Percentiles rank a stretch among this genome's conserved stretches.
These are phyloP conservation scores for Aspergillus costaricaensis DNA, from an alignment of 2,329 filamentous ascomycete genomes.

Conservation along the genomic window DNA sequence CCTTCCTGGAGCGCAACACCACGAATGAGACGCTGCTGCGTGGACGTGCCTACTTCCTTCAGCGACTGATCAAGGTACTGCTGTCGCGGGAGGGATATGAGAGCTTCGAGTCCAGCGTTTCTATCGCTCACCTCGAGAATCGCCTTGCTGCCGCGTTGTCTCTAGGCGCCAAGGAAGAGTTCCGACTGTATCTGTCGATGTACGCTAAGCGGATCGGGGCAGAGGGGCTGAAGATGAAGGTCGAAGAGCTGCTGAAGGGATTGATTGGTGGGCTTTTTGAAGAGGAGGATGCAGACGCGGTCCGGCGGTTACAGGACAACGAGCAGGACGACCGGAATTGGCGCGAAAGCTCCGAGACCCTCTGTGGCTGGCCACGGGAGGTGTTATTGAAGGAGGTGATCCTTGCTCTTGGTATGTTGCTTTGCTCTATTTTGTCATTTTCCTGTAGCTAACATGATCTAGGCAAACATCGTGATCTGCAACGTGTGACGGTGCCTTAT, in stretches of 20 bases:
- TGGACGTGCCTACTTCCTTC: slow-evolving; percentile 86
- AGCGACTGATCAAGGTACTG: slow-evolving; percentile 85
- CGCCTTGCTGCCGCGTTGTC: slow-evolving; percentile 85
- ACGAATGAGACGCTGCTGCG: slow-evolving; percentile 90
- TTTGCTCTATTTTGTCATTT: background rate
- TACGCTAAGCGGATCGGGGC: slow-evolving; percentile 94
- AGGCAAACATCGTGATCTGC: slow-evolving; percentile 85
- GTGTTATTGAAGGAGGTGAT: slow-evolving; percentile 89
- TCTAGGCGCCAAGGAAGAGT: slow-evolving; percentile 85
- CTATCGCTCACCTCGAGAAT: slow-evolving; percentile 93
- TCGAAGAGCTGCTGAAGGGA: slow-evolving; percentile 85
- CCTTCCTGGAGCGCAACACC: slow-evolving; percentile 89
- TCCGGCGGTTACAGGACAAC: slow-evolving; percentile 28
- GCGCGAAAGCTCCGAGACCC: slow-evolving; percentile 59
- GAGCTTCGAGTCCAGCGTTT: slow-evolving; percentile 85
- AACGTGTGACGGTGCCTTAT: slow-evolving; percentile 93
- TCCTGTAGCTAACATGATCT: slow-evolving; percentile 55
- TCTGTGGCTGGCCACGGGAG: slow-evolving; percentile 89
- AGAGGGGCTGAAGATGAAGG: slow-evolving; percentile 82
- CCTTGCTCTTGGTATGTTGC: slow-evolving; percentile 76
- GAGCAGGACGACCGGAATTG: slow-evolving; percentile 48
- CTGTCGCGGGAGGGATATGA: slow-evolving; percentile 89
- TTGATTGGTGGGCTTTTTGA: slow-evolving; percentile 71
- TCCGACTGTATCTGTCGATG: slow-evolving; percentile 94
- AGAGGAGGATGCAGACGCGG: slow-evolving; percentile 53